Evolutionary conservation across 2,329 filamentous ascomycete species (phyloP).

Genomic region (Trichoderma aggressivum): DNA sequence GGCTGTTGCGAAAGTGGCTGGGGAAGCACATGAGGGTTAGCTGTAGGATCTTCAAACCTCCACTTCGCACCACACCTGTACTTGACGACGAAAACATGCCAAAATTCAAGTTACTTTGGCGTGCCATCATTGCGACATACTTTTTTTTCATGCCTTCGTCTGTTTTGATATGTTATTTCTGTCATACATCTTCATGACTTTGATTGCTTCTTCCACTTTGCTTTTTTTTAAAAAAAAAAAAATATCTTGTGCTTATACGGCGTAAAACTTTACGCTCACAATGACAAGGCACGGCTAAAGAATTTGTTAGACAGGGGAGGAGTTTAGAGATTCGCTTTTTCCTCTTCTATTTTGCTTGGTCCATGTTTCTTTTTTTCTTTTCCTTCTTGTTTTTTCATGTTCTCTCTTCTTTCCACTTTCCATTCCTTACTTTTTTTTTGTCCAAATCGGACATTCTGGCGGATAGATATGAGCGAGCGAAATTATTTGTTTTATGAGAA

Average conservation of each 20-base stretch:
- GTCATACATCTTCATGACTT: not conserved
- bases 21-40: not conserved
- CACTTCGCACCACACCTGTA: constrained; percentile 19
- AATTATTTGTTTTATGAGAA: not conserved
- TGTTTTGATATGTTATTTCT: not conserved
- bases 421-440: not conserved
- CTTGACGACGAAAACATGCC: not conserved
- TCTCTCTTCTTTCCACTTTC: not conserved
- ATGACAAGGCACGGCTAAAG: not conserved
- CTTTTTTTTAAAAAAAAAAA: not conserved
- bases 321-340: not conserved
- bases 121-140: not conserved
- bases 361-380: not conserved
- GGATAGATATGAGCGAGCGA: not conserved
- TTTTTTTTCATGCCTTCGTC: not conserved
- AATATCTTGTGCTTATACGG: not conserved
- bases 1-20: not conserved
- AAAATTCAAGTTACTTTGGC: not conserved
- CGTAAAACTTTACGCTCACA: not conserved
- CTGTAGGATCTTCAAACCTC: constrained; percentile 20
- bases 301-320: not conserved
- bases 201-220: not conserved
- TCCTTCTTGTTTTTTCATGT: not conserved
- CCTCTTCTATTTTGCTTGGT: not conserved
- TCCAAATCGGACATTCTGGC: not conserved